A percentile compares a stretch with the other conserved stretches of the same genome.
These are phyloP conservation scores for Coemansia aciculifera DNA, from an alignment of 192 early-diverging fungal species.

Conservation along the genomic window DNA sequence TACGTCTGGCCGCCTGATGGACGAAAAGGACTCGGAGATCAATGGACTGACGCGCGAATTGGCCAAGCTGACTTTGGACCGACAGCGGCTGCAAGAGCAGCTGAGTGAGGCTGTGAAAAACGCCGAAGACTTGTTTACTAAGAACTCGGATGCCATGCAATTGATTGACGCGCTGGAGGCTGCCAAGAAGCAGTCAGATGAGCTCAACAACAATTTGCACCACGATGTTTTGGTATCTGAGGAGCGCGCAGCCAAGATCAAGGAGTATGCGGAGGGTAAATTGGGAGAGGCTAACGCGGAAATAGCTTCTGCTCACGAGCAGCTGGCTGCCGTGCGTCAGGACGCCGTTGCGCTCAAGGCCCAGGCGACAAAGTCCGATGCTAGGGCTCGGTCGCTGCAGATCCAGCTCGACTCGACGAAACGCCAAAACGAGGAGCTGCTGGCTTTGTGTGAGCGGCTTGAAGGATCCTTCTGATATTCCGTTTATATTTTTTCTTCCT, in stretches of 20 bases:
- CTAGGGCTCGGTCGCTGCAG: constrained; percentile 29
- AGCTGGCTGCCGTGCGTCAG: constrained; percentile 18
- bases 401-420: constrained; percentile 45
- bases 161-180: constrained; percentile 15
- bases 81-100: constrained; percentile 33
- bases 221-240: constrained; percentile 38
- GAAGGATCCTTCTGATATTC: background rate
- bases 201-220: constrained; percentile 22
- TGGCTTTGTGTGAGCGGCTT: constrained; percentile 27
- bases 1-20: constrained; percentile 24
- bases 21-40: constrained; percentile 29
- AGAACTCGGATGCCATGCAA: constrained; percentile 24
- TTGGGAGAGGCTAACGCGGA: constrained; percentile 31
- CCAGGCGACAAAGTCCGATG: constrained; percentile 28
- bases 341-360: constrained; percentile 17
- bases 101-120: constrained; percentile 14
- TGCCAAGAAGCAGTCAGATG: constrained; percentile 26
- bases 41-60: constrained; percentile 34
- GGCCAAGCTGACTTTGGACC: constrained; percentile 32
- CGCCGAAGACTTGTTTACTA: constrained; percentile 19
- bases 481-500: background rate
- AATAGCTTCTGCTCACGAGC: constrained; percentile 20
- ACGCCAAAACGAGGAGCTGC: constrained; percentile 47
- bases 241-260: constrained; percentile 35
- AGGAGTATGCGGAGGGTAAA: constrained; percentile 34